Evolutionary conservation across 306 rosid species (phyloP).

Genomic region (Lathyrus tuberosus): DNA sequence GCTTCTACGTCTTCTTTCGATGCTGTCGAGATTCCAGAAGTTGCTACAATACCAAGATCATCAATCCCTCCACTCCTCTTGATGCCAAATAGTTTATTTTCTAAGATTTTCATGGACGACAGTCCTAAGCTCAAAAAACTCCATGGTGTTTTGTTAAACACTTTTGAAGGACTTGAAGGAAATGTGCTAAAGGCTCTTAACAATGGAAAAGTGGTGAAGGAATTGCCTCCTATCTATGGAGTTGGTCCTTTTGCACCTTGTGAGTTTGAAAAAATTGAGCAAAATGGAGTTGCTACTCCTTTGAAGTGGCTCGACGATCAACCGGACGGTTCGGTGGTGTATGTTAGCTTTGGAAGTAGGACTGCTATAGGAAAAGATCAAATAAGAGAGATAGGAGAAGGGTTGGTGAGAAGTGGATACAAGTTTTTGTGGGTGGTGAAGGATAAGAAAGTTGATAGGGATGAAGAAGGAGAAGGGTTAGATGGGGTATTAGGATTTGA

Average conservation of each 20-base stretch:
- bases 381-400: slow-evolving; percentile 55
- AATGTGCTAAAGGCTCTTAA: slow-evolving; percentile 37
- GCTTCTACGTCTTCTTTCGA: neutral
- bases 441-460: slow-evolving; percentile 53
- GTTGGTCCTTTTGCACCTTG: slow-evolving; percentile 59
- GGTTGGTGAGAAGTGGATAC: slow-evolving; percentile 51
- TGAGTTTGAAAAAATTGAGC: slow-evolving; percentile 48
- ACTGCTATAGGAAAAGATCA: slow-evolving; percentile 50
- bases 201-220: slow-evolving; percentile 36
- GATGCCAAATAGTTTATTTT: neutral
- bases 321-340: slow-evolving; percentile 52
- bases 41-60: slow-evolving; percentile 38
- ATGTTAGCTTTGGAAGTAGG: slow-evolving; percentile 59
- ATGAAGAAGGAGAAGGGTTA: slow-evolving; percentile 43
- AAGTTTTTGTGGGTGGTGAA: slow-evolving; percentile 66
- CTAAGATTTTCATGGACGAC: slow-evolving; percentile 35
- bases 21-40: slow-evolving; percentile 39
- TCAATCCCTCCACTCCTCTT: slow-evolving; percentile 56
- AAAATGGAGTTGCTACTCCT: no score
- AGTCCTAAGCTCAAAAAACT: slow-evolving; percentile 34
- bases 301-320: slow-evolving; percentile 51
- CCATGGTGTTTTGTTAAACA: slow-evolving; percentile 55
- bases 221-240: slow-evolving; percentile 44
- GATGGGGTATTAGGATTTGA: neutral
- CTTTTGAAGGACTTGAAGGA: slow-evolving; percentile 49